A percentile compares a stretch with the other conserved stretches of the same genome.
Conservation (phyloP, 768 basidiomycete genomes). For the Russula emetica region DNA sequence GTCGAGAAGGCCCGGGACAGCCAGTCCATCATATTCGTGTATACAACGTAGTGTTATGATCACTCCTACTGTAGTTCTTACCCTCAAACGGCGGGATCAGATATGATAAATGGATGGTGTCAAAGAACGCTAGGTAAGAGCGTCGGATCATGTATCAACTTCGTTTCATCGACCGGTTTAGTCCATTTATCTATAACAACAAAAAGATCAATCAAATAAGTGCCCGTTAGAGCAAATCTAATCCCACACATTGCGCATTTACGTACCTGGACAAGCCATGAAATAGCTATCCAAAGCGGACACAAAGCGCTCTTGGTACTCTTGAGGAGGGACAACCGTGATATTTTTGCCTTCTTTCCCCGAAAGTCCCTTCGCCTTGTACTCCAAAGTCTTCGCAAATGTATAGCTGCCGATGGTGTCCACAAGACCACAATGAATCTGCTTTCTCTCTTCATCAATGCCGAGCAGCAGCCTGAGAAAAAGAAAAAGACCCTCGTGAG, state of each 20-base stretch:
- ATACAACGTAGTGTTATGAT: neutral
- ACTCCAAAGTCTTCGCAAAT: conserved; percentile 81
- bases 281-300: conserved; percentile 71
- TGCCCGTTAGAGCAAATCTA: neutral
- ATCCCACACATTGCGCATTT: conserved; percentile 12
- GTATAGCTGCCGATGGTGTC: conserved; percentile 87
- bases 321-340: conserved; percentile 73
- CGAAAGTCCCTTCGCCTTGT: conserved; percentile 69
- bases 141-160: conserved; percentile 31
- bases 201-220: neutral
- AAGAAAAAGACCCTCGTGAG: neutral
- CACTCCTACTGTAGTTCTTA: neutral
- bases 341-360: conserved; percentile 61
- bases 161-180: conserved; percentile 35
- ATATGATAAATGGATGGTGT: conserved; percentile 4
- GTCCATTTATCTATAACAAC: conserved; percentile 38
- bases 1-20: neutral
- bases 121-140: conserved; percentile 36
- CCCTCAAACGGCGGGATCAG: neutral
- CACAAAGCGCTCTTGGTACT: conserved; percentile 76
- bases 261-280: conserved; percentile 65
- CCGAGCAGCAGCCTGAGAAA: conserved; percentile 60
- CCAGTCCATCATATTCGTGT: neutral
- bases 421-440: conserved; percentile 74
- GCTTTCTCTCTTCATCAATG: conserved; percentile 58